Conservation (phyloP, 2,329 filamentous ascomycete genomes). For the Talaromyces amestolkiae region DNA sequence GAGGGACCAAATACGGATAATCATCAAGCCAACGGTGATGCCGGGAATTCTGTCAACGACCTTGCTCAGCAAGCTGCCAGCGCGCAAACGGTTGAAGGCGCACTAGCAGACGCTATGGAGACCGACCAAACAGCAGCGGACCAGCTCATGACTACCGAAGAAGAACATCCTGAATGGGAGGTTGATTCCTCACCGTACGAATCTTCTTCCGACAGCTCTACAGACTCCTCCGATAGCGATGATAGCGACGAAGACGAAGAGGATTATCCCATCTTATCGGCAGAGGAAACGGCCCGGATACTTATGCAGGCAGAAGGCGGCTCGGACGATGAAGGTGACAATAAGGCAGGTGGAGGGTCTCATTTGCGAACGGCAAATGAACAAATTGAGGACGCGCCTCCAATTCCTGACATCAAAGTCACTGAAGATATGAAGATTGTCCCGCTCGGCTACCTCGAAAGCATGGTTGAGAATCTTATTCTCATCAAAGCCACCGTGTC, state of each 20-base stretch:
- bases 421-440: conserved; percentile 74
- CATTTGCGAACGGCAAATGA: conserved; percentile 83
- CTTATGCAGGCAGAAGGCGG: conserved; percentile 80
- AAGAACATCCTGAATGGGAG: conserved; percentile 76
- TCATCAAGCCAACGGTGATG: not conserved
- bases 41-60: not conserved
- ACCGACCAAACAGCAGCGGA: conserved; percentile 20
- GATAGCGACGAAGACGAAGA: conserved; percentile 46
- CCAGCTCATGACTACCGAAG: conserved; percentile 41
- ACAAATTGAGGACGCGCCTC: conserved; percentile 58
- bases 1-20: not conserved
- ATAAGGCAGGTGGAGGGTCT: conserved; percentile 45
- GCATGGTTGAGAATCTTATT: conserved; percentile 73
- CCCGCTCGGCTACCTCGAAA: conserved; percentile 71
- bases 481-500: conserved; percentile 75
- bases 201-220: conserved; percentile 61
- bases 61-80: not conserved
- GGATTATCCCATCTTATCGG: conserved; percentile 69
- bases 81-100: not conserved
- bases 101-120: conserved; percentile 9
- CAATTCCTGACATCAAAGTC: conserved; percentile 75
- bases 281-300: conserved; percentile 79
- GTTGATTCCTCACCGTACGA: conserved; percentile 73
- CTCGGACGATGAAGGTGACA: conserved; percentile 72
- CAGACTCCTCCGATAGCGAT: conserved; percentile 60